Base-by-base conservation (phyloP, 1,284 basidiomycete genomes). In the Agaricales sp. region DNA sequence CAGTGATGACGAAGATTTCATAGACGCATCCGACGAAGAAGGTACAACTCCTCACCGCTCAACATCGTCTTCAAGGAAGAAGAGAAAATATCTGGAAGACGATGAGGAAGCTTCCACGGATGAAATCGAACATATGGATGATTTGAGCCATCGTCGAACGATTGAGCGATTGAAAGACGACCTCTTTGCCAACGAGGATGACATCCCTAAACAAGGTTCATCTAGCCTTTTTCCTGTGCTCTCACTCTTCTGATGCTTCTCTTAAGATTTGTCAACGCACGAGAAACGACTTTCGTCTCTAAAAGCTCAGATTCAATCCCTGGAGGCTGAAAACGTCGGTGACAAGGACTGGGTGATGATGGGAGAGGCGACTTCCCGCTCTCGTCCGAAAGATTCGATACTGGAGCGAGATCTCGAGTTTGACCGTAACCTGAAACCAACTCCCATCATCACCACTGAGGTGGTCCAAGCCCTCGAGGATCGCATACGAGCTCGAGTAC, bases 361-460 rank as follows among this genome's bases (percentile, higher is more conserved):
- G 70, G 95, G 96, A 44, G 96, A 99, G 67, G 91, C 92, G 11
- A 80, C 78, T 11, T 79, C 89, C 3, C 78, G 83, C 35, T 69
- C 83, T 39, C 80, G 96, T 48, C 95, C 96, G 1, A 81, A 91
- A 60, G 94, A 99, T 67, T 90, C 90, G 20, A 71, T 98, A 14
- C 74, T 99, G 12, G 91, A 92, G 63, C 89, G 98, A 63, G 91
- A 97, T 63, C 76, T 99, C 39, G 94, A 98, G 52, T 99, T 95
- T 56, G 96, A 99, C 57, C 87, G 83, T 21, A 79, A 87, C 12
- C 80, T 82, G 68, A 97, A 95, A 67, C 74, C 83, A 14, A 85
- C 87, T 0, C 96, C 95, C 8, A 77, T 92, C 45, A 80, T 96
- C 51, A 98, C 96, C 0, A 92, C 97, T 60, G 91, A 95, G 62